Conservation (phyloP, 208 protist genomes). For the Naegleria lovaniensis region DNA sequence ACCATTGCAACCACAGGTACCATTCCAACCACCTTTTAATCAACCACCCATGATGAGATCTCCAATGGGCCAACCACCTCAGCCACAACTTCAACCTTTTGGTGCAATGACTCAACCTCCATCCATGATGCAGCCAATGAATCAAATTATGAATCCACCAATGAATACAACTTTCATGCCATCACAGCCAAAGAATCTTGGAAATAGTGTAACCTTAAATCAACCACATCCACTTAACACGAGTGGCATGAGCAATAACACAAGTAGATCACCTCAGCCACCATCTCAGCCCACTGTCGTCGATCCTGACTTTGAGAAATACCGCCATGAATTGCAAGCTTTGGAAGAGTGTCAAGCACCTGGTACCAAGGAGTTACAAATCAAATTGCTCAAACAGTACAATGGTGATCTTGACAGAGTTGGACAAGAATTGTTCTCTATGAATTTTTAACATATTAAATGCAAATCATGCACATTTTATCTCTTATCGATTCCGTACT, state of each 20-base stretch:
- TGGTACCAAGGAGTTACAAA: too few species aligned
- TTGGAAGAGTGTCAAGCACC: too few species aligned
- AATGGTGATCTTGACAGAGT: too few species aligned
- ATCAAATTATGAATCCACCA: not conserved
- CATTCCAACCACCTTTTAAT: not conserved
- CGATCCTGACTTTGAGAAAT: not conserved
- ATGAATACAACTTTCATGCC: not conserved
- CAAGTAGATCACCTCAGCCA: not conserved
- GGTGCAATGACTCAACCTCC: not conserved
- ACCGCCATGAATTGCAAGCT: too few species aligned
- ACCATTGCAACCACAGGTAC: not conserved
- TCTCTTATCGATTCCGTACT: too few species aligned
- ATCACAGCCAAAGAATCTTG: not conserved
- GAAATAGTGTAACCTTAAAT: not conserved
- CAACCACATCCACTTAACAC: not conserved
- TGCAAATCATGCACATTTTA: too few species aligned
- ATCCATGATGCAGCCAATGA: not conserved
- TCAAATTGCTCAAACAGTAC: too few species aligned
- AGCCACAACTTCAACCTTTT: not conserved
- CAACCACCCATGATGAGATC: not conserved
- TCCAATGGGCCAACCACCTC: not conserved
- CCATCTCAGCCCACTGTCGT: not conserved
- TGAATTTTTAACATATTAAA: too few species aligned
- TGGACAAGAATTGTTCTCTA: too few species aligned
- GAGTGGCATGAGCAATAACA: not conserved